Evolutionary conservation across 2,329 filamentous ascomycete genomes (phyloP), one percentile per base, ranked within the genome.

Genomic region (Colletotrichum sp.): DNA sequence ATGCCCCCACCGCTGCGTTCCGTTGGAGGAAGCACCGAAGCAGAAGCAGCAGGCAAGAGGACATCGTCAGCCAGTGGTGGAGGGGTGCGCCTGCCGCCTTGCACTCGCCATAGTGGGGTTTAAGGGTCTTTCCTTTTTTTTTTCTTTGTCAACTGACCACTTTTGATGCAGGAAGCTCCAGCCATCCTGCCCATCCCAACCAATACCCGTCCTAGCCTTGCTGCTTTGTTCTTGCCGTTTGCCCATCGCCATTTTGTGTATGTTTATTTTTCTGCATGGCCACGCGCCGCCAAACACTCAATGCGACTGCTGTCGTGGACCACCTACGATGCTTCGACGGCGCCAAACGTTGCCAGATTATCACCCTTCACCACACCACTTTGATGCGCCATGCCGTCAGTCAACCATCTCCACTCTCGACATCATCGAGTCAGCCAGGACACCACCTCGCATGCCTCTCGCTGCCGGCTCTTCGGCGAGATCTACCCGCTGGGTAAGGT

Each of bases 401-500:
- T 28, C 32, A 19, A 68, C 28, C 25, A 63, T 27, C 16, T 25
- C 16, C 57, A 64, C 22, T 32, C 9, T 16, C 15, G 28, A 30
- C 57, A 39, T 30, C 57, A 32, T 39, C 69, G 15, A 9, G 44
- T 36, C 39, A 63, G 66, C 27, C 55, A 55, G 36, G 16, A 71
- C 72, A 74, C 67, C 59, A 63, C 25, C 15, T 69, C 16, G 30
- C n/a, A 30, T 61, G 32, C 30, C 61, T 52, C 32, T 27, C 44
- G 44, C 15, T 65, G 59, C 60, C 67, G 72, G 30, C 60, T 71
- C 22, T 32, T 57, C 72, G 60, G 67, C 32, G 67, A 74, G 72
- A 66, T 74, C 72, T 71, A 71, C 48, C 72, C 72, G 72, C 59
- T 71, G 72, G 67, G 67, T 74, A 57, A 74, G 67, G 67, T 65